A percentile compares a stretch with the other conserved stretches of the same genome.
phyloP scores from a whole-genome alignment of 495 filamentous ascomycete species.

The Trichoderma orchidacearum region DNA sequence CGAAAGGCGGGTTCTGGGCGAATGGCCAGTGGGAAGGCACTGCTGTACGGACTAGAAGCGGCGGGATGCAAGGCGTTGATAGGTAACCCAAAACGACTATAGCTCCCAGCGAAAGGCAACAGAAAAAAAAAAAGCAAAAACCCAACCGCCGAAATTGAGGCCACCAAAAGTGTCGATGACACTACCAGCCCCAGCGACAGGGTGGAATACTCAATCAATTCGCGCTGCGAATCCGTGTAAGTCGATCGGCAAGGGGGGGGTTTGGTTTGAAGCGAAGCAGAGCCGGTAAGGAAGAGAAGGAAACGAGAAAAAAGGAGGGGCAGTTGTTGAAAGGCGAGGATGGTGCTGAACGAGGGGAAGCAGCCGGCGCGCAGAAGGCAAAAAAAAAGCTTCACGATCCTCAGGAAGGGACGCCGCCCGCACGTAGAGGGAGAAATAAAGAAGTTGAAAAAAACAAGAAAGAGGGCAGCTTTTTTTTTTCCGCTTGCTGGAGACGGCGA shows the following conservation, averaged over 20 bases:
- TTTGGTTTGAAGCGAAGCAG: not conserved
- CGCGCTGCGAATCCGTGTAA: not conserved
- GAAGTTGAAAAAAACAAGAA: too few species aligned
- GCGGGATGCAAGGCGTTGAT: too few species aligned
- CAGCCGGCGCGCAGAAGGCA: not conserved
- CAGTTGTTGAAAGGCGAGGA: not conserved
- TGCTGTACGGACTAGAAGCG: too few species aligned
- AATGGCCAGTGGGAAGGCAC: too few species aligned
- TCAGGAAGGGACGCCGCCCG: not conserved
- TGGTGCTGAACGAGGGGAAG: not conserved
- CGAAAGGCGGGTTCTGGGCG: too few species aligned
- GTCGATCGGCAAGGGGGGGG: not conserved
- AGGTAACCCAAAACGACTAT: too few species aligned
- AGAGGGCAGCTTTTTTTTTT: too few species aligned
- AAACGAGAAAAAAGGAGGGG: not conserved
- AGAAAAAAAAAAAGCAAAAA: not conserved
- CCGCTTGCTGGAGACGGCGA: not conserved
- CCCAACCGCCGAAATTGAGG: not conserved
- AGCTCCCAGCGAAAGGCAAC: too few species aligned
- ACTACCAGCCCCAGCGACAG: not conserved
- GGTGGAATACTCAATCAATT: not conserved
- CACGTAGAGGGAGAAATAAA: not conserved
- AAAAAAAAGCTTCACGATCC: not conserved
- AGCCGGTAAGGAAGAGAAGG: not conserved
- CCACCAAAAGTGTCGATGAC: not conserved